Evolutionary conservation across 257 asterid genomes (phyloP), one percentile per base, ranked within the genome.

Genomic region (Marsdenia floribunda): DNA sequence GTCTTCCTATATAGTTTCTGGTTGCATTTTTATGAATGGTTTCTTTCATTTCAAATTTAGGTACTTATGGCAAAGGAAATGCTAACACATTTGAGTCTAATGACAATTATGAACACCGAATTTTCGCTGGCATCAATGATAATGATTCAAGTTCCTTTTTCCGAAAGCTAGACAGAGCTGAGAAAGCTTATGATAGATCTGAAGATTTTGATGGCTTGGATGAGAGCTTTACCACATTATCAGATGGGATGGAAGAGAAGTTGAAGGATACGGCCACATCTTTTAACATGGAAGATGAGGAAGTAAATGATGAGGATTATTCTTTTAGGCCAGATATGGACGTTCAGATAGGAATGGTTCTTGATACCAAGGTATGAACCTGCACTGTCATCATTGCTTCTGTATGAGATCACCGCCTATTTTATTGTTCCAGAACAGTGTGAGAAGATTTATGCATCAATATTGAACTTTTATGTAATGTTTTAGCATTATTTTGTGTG

Each of bases 291-390:
- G 96, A 88, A 72, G 85, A 85, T 0, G 87, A 76, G 2, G 99
- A 90, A 87, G 82, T 90, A 37, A 24, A 78, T 9, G 80, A 63
- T 33, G 90, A 90, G 0, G 86, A 86, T 82, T 92, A 89, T 80
- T 61, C 86, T 73, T 95, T 79, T 84, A 87, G 99, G 83, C 88
- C 93, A 6, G 97, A 95, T 85, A 79, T 83, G 68, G 57, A 88
- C 83, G 79, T 85, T 88, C 80, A 68, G 63, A 21, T 64, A 1
- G 93, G 91, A 69, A 81, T 75, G 87, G 83, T 92, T 46, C 91
- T 90, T 37, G 96, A 88, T 54, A 82, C 82, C 73, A 88, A 88
- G 93, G 99, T 92, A 89, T 67, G 75, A 58, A 57, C 38, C 65
- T 73, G 40, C 37, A 47, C 67, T 79, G 52, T 24, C 22, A 33